These are phyloP conservation scores for Cordyceps javanica DNA, from an alignment of 2,329 filamentous ascomycete genomes.

Conservation along the genomic window DNA sequence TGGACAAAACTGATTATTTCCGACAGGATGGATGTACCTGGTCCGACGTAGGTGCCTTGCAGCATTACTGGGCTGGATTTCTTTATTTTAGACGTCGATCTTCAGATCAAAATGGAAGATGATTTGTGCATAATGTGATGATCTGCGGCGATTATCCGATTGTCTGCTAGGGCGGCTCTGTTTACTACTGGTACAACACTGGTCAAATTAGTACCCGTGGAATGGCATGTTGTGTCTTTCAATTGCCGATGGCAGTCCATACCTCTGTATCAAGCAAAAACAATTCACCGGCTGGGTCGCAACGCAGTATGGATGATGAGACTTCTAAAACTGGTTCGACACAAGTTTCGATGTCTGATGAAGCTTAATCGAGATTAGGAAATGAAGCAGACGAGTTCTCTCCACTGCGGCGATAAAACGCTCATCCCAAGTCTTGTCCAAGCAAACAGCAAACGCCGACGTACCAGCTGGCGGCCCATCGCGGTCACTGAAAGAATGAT, in stretches of 20 bases:
- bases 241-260: background rate
- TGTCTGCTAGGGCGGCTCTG: background rate
- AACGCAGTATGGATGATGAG: background rate
- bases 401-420: background rate
- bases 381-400: background rate
- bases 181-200: background rate
- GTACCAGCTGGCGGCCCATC: background rate
- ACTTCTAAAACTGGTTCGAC: background rate
- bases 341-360: background rate
- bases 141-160: background rate
- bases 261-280: background rate
- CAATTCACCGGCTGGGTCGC: background rate
- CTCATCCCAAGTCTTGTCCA: background rate
- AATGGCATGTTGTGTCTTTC: background rate
- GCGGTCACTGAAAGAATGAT: too few species aligned
- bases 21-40: background rate
- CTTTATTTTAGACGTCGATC: background rate
- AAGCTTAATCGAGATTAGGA: background rate
- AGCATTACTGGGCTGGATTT: background rate
- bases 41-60: background rate
- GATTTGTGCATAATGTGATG: background rate
- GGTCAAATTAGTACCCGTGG: too few species aligned
- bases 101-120: background rate
- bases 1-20: background rate
- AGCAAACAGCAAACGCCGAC: background rate